Base-by-base conservation (phyloP, 495 filamentous ascomycete genomes). In the Annulohypoxylon maeteangense region DNA sequence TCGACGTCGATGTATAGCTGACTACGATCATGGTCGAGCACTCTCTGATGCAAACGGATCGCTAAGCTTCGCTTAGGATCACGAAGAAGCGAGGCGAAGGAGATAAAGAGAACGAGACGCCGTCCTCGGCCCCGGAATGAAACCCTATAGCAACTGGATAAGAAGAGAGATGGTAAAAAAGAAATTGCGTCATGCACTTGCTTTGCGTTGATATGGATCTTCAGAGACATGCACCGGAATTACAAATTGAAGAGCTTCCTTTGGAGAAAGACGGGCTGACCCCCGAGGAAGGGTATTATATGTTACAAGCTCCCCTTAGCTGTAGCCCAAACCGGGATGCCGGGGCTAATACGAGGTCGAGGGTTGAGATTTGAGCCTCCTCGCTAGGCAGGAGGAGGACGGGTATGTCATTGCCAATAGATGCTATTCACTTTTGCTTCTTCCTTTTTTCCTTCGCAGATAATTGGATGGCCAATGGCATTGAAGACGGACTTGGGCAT, bases 61-160 rank as follows among this genome's bases (percentile, higher is more conserved):
- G 70, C 56, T 61, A 55, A 65, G 55, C 22, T 65, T 65, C 60
- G 59, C 65, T 51, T 51, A 62, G 20, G 54, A 32, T 48, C 4
- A 20, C 22, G 44, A 56, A 25, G 58, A 48, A 45, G 65, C 55
- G 54, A 57, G 32, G 54, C 20, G 16, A 56, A 57, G 45, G 44
- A 42, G 45, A 56, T 34, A 61, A 45, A 67, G 48, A 27, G 27
- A 40, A 56, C 23, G n/a, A 68, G 23, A 62, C 48, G 48, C 70
- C 70, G 70, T 54, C 51, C 55, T 73, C 70, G 70, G 70, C 55
- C 55, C 50, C 61, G 65, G 65, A 47, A 73, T 73, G 70, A 66
- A 47, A 73, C 70, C 60, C 70, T 73, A 47, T 40, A 66, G 36
- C 27, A 56, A 32, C n/a, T 29, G 56, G 34, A 57, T 54, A 42